Evolutionary conservation across 495 filamentous ascomycete species (phyloP), one percentile per base, ranked within the genome.

Genomic region (Terfezia claveryi): DNA sequence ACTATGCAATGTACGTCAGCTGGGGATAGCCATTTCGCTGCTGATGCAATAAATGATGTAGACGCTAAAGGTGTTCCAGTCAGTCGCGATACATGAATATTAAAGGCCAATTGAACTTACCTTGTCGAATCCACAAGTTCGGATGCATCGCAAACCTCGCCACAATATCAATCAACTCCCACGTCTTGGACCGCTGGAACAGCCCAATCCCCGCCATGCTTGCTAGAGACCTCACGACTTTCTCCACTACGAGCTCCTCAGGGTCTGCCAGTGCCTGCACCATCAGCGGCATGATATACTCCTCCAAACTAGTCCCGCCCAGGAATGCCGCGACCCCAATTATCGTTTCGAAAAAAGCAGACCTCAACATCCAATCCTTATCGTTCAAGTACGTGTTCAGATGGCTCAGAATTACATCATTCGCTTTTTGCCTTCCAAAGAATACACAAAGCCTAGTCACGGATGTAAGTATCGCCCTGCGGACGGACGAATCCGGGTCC

Each of bases 361-460:
- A 94, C 66, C 94, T 94, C 23, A 99, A 70, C 65, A 85, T 84
- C 92, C 92, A 99, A 63, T 96, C 88, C 54, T 80, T 77, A 61
- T 95, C 92, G 60, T 99, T 99, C 8, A 99, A 73, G 60, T 99
- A 99, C 0, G 92, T 99, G 64, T 96, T 99, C 23, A 99, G 70
- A 66, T 99, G 91, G 38, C 86, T 92, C 5, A 96, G 69, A 38
- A 99, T 81, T 14, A 96, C 85, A 62, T 99, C 92, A 63, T 87
- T 96, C 3, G 91, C 80, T 63, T 85, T 83, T 23, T 79, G 68
- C 52, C 80, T 88, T 12, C 91, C 91, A 58, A 99, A 96, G 68
- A 96, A 96, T 54, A 94, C 79, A 64, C 92, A 99, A 0, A 99
- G 74, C 44, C 83, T 82, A 2, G 88, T 80, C 0, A 99, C 91